A percentile compares a stretch with the other conserved stretches of the same genome.
These are phyloP conservation scores for Sclerotinia glacialis DNA, from an alignment of 2,329 filamentous ascomycete species.

Conservation along the genomic window DNA sequence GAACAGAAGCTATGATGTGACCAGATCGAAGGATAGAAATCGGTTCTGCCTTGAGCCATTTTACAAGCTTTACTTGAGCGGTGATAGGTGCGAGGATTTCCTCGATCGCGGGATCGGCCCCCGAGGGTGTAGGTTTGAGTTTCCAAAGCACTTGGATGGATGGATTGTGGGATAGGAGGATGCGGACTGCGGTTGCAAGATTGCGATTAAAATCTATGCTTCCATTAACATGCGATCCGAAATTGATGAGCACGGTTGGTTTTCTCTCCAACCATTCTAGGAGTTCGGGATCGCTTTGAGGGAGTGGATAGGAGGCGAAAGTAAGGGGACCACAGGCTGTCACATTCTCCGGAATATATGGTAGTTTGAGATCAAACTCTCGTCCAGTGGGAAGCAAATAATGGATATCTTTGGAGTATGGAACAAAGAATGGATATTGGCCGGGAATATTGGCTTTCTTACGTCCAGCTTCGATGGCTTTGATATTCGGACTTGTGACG, in stretches of 20 bases:
- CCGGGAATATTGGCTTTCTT: conserved; percentile 33
- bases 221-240: conserved; percentile 42
- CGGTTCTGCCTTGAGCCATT: conserved; percentile 45
- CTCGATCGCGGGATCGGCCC: conserved; percentile 20
- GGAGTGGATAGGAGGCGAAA: conserved; percentile 38
- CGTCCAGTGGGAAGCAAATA: conserved; percentile 30
- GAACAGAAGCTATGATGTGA: conserved; percentile 40
- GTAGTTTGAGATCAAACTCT: conserved; percentile 42
- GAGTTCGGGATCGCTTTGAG: conserved; percentile 44
- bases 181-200: conserved; percentile 42
- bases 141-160: conserved; percentile 42
- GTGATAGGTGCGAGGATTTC: conserved; percentile 2
- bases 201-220: conserved; percentile 40
- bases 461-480: conserved; percentile 33
- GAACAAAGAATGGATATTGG: conserved; percentile 34
- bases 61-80: conserved; percentile 41
- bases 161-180: conserved; percentile 39
- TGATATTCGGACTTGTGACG: conserved; percentile 28
- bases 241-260: conserved; percentile 49
- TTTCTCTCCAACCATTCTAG: conserved; percentile 44
- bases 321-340: conserved; percentile 49
- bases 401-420: conserved; percentile 37
- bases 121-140: conserved; percentile 29
- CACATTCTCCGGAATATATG: conserved; percentile 45
- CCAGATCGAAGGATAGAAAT: conserved; percentile 41